phyloP scores from a whole-genome alignment of 2,329 filamentous ascomycete species.

The Neopestalotiopsis rosae region DNA sequence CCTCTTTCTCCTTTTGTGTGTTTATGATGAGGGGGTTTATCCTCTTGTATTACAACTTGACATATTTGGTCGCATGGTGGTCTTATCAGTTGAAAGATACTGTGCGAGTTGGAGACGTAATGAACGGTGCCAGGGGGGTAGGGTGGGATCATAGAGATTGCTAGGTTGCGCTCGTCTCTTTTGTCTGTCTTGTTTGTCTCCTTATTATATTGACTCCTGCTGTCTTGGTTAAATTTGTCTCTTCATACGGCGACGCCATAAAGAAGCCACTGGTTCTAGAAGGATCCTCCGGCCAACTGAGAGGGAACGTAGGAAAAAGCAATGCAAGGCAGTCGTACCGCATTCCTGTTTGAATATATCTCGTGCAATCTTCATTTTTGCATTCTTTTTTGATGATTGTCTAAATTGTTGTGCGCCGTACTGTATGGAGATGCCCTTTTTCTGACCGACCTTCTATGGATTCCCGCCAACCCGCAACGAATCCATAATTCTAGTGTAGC shows the following conservation, averaged over 20 bases:
- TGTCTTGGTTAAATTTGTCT: conserved; percentile 1
- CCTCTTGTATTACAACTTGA: conserved; percentile 4
- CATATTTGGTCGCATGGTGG: conserved; percentile 4
- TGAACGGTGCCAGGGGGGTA: background rate
- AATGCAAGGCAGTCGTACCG: background rate
- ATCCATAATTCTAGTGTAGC: background rate
- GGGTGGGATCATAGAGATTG: conserved; percentile 6
- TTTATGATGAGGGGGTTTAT: background rate
- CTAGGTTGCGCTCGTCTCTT: background rate
- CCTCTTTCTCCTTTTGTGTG: conserved; percentile 3
- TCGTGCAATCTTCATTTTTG: background rate
- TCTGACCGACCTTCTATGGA: conserved; percentile 11
- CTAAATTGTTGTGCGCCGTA: conserved; percentile 10
- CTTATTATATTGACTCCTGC: conserved; percentile 10
- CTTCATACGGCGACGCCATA: background rate
- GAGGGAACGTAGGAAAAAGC: conserved; percentile 2
- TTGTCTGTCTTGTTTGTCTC: background rate
- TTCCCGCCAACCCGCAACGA: conserved; percentile 8
- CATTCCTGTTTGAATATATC: background rate
- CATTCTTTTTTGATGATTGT: background rate
- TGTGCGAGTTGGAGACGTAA: background rate
- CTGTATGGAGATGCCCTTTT: conserved; percentile 11
- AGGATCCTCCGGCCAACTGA: background rate
- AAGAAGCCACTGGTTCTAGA: conserved; percentile 6
- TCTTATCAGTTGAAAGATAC: conserved; percentile 8